Conservation (phyloP, 306 rosid species). For the Sophora flavescens region DNA sequence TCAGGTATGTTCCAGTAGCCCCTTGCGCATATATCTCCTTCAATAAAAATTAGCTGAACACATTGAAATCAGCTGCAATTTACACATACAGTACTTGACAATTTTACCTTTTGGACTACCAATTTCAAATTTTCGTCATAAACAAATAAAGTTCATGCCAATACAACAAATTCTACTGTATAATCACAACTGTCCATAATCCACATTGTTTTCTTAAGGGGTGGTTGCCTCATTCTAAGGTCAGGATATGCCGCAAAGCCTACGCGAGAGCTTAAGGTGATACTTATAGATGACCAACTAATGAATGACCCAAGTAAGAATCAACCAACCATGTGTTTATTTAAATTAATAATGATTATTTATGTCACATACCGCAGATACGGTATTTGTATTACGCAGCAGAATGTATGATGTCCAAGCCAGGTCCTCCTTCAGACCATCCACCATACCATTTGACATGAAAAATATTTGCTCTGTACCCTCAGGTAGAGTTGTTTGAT, state of each 20-base stretch:
- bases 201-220: neutral
- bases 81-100: slow-evolving; percentile 1
- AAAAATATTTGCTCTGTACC: slow-evolving; percentile 78
- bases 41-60: slow-evolving; percentile 71
- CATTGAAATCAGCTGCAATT: slow-evolving; percentile 29
- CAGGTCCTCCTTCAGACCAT: slow-evolving; percentile 74
- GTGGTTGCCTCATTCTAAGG: neutral
- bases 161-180: neutral
- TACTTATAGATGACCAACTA: neutral
- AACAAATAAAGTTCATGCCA: slow-evolving; percentile 2
- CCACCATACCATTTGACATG: slow-evolving; percentile 62
- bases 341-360: slow-evolving; percentile 16
- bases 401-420: slow-evolving; percentile 92
- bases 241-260: neutral
- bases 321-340: slow-evolving; percentile 12
- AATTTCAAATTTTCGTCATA: slow-evolving; percentile 2
- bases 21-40: slow-evolving; percentile 73
- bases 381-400: slow-evolving; percentile 79
- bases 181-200: neutral
- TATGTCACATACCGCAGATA: slow-evolving; percentile 63
- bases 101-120: slow-evolving; percentile 7
- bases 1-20: slow-evolving; percentile 84
- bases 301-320: slow-evolving; percentile 13
- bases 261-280: slow-evolving; percentile 5
- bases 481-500: slow-evolving; percentile 71